Base-by-base conservation (phyloP, 2,329 filamentous ascomycete genomes). In the Apiospora saccharicola region DNA sequence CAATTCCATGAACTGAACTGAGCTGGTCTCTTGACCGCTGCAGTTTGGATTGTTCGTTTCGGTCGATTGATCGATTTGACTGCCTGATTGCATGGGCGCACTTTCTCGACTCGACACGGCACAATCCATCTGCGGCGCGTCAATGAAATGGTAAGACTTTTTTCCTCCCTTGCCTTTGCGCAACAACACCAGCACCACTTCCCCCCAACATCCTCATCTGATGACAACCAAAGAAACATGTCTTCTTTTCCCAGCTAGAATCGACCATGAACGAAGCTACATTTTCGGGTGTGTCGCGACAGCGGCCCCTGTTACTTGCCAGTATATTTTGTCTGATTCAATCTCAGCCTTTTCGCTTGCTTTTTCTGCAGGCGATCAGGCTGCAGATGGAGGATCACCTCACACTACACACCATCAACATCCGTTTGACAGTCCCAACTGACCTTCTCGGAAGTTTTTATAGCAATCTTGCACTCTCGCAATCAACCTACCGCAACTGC, bases 161-260 rank as follows among this genome's bases (percentile, higher is more conserved):
- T 47, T 43, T 41, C 16, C 47, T n/a, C 47, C 46, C 34, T 41
- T n/a, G 26, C 69, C 70, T 70, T 71, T 70, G 37, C 46, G 57
- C 46, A 43, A 70, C 47, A 19, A 68, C 16, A 13, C 53, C 24
- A 61, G 0, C 26, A n/a, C 30, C 61, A 41, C 67, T 70, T 68
- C 75, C 75, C 75, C 81, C 83, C 84, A 85, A 77, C 70, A 70
- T 70, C 76, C 75, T 82, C 84, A 85, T 78, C 89, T 91, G 92
- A 94, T 95, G 93, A 95, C 89, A 93, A 87, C 85, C 82, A 81
- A 81, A 85, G 84, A 87, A 86, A 85, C 74, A 83, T 86, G 87
- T 92, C 93, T 95, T 95, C 93, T 94, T 95, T 94, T 93, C 92
- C 92, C 89, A 91, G 88, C 92, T 70, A 46, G 92, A 95, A 89